Base-by-base conservation (phyloP, 495 filamentous ascomycete species). In the Penicillium robsamsonii region DNA sequence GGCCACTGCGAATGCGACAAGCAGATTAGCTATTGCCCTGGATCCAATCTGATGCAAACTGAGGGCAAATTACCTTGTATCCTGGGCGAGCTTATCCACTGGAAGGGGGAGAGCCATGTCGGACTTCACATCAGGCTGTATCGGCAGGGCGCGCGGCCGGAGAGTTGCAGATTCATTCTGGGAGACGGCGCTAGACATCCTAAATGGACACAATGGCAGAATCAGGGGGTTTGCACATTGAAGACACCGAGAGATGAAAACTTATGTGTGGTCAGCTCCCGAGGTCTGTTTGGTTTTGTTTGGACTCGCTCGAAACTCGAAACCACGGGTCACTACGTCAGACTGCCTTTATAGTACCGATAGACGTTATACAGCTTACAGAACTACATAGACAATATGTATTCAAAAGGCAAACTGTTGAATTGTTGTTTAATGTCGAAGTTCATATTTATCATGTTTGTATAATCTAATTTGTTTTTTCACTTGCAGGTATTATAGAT, bases 1-100 rank as follows among this genome's bases (percentile, higher is more conserved):
- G 83, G 59, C 91, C 92, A 74, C 92, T 97, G 58, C 31, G 27
- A 45, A 42, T 46, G 43, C 15, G 24, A 7, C 9, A 45, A n/a
- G 29, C 2, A 25, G 11, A 43, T 63, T 30, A 59, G 50, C 44
- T 46, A 60, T 53, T 51, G 31, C 17, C 22, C 17, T 15, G 5
- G 17, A 30, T 20, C 13, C 1, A 18, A 15, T 52, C 27, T 44
- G 35, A 29, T 35, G 22, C 6, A 4, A 4, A 20, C 18, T 17
- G 18, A 22, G 13, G 22, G n/a, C 7, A 5, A 49, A 56, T 10
- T 58, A 75, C 74, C 74, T 76, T 24, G 62, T 59, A 25, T 75
- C 70, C 25, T 56, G 50, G 10, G 52, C 54, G 20, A 63, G 38
- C 53, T 67, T 71, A 4, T 70, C 69, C 20, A 65, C 44, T 18